Conservation (phyloP, 805 yeast species). For the Teunomyces kruisii region DNA sequence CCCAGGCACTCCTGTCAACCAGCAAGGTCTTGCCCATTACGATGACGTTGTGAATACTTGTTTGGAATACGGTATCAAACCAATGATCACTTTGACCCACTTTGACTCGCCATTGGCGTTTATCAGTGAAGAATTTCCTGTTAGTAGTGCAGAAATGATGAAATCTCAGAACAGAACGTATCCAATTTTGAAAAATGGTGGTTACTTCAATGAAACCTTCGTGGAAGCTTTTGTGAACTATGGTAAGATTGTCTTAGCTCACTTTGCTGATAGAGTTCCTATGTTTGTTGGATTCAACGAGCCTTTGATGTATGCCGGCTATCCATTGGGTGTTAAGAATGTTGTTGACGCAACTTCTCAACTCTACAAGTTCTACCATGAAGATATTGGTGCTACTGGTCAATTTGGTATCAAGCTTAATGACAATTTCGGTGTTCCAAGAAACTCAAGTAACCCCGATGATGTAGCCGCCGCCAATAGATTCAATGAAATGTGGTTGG, state of each 20-base stretch:
- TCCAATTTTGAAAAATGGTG: slow-evolving; percentile 20
- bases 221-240: slow-evolving; percentile 31
- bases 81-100: slow-evolving; percentile 33
- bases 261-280: slow-evolving; percentile 28
- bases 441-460: slow-evolving; percentile 19
- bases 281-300: slow-evolving; percentile 33
- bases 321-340: slow-evolving; percentile 21
- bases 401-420: slow-evolving; percentile 25
- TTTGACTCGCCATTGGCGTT: slow-evolving; percentile 30
- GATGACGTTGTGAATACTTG: slow-evolving; percentile 20
- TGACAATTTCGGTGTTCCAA: slow-evolving; percentile 26
- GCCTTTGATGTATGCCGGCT: slow-evolving; percentile 21
- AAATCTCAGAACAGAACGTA: neutral
- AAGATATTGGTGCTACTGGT: slow-evolving; percentile 22
- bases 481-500: slow-evolving; percentile 22
- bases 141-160: neutral
- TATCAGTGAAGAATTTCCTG: slow-evolving; percentile 3
- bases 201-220: slow-evolving; percentile 22
- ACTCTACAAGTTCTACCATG: slow-evolving; percentile 22
- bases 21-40: slow-evolving; percentile 21
- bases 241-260: slow-evolving; percentile 28
- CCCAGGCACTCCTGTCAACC: slow-evolving; percentile 28
- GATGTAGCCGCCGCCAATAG: slow-evolving; percentile 26
- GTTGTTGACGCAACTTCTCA: slow-evolving; percentile 24
- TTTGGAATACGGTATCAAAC: slow-evolving; percentile 19